phyloP scores from a whole-genome alignment of 805 yeast genomes.

The Limtongia smithiae region DNA sequence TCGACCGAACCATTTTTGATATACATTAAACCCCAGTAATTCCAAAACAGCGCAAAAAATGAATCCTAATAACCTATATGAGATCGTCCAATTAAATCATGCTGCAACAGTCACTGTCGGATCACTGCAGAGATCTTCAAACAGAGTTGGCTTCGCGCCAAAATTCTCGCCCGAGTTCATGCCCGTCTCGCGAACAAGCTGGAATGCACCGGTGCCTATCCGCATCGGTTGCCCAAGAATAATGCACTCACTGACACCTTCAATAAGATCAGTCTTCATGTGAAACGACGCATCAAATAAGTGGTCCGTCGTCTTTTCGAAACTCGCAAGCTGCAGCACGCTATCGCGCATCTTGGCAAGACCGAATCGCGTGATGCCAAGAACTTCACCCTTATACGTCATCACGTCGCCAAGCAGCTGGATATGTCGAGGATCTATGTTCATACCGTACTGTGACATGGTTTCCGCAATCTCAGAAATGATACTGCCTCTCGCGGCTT shows the following conservation, averaged over 20 bases:
- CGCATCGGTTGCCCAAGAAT: constrained; percentile 97
- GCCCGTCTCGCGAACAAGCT: constrained; percentile 44
- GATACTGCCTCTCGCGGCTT: constrained; percentile 93
- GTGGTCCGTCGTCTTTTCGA: constrained; percentile 98
- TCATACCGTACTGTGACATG: constrained; percentile 99
- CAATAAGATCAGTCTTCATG: constrained; percentile 92
- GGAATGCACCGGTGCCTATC: constrained; percentile 96
- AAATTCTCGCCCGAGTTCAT: constrained; percentile 12
- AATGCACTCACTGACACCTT: constrained; percentile 97
- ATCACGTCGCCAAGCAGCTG: constrained; percentile 96
- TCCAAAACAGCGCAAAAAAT: too few species aligned
- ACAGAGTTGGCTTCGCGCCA: constrained; percentile 45
- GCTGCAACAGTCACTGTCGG: background rate
- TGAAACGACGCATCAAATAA: constrained; percentile 96
- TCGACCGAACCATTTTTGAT: too few species aligned
- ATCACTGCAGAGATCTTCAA: constrained; percentile 39
- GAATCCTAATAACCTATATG: too few species aligned
- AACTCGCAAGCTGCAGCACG: constrained; percentile 92
- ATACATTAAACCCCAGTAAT: too few species aligned
- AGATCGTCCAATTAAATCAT: too few species aligned
- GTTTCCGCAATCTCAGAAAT: constrained; percentile 94
- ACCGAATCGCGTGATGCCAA: constrained; percentile 98
- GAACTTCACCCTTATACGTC: constrained; percentile 97
- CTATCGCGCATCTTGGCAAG: constrained; percentile 98
- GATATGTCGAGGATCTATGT: constrained; percentile 98